phyloP scores from a whole-genome alignment of 495 filamentous ascomycete species.

The Letharia columbiana region DNA sequence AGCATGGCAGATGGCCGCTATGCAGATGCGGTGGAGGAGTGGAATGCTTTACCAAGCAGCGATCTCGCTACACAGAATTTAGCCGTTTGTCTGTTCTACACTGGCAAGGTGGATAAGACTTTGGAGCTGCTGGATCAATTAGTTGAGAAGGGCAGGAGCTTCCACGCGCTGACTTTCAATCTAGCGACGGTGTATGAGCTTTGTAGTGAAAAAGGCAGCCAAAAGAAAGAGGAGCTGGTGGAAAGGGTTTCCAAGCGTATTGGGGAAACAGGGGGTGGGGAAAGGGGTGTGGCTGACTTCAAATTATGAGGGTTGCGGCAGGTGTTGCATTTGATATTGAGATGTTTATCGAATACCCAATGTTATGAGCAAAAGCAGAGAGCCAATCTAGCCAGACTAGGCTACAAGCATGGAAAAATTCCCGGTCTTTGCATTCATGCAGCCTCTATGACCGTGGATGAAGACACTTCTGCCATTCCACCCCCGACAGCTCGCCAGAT shows the following conservation, averaged over 20 bases:
- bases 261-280: conserved; percentile 56
- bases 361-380: conserved; percentile 5
- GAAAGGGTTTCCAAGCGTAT: conserved; percentile 52
- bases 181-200: conserved; percentile 87
- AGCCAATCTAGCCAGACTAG: neutral
- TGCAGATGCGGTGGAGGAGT: conserved; percentile 49
- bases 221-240: conserved; percentile 59
- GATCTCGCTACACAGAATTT: conserved; percentile 64
- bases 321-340: neutral
- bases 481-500: neutral
- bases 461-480: neutral
- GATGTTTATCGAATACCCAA: neutral
- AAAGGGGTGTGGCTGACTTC: conserved; percentile 57
- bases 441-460: neutral
- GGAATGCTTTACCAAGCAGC: conserved; percentile 47
- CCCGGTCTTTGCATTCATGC: neutral
- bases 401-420: neutral
- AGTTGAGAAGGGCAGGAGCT: conserved; percentile 51
- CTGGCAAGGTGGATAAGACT: conserved; percentile 61
- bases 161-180: conserved; percentile 77
- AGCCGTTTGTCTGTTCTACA: conserved; percentile 75
- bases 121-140: conserved; percentile 51
- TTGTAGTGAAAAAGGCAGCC: conserved; percentile 58
- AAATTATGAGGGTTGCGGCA: conserved; percentile 50
- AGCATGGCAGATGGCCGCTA: conserved; percentile 75